These are phyloP conservation scores for Pyropia yezoensis DNA, from an alignment of 23 red algal species.

Conservation along the genomic window DNA sequence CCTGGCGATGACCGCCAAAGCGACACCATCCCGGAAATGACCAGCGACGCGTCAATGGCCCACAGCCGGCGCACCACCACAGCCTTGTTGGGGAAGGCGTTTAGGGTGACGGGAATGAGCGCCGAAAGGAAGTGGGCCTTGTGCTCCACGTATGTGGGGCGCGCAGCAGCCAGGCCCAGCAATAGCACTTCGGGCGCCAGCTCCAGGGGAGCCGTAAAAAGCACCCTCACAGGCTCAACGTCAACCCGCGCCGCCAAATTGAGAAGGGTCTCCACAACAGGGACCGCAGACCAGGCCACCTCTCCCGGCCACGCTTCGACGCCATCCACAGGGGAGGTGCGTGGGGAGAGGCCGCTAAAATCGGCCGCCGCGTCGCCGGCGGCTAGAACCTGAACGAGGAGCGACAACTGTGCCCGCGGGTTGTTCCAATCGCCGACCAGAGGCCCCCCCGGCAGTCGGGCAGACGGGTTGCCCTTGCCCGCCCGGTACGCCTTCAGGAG, in stretches of 20 bases:
- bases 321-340: background rate
- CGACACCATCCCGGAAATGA: conserved; percentile 34
- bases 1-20: conserved; percentile 43
- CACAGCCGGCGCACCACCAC: conserved; percentile 15
- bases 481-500: conserved; percentile 38
- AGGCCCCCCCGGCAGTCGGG: conserved; percentile 29
- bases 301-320: conserved; percentile 19
- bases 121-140: no score
- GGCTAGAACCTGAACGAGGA: conserved; percentile 36
- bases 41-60: conserved; percentile 33
- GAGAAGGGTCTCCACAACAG: conserved; percentile 46
- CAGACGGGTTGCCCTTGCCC: conserved; percentile 18
- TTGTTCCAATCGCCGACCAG: conserved; percentile 35
- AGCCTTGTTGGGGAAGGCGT: no score
- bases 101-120: no score
- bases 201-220: background rate
- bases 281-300: conserved; percentile 22
- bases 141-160: background rate
- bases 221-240: conserved; percentile 16
- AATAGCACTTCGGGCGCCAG: background rate
- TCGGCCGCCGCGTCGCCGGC: conserved; percentile 29
- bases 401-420: conserved; percentile 25
- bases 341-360: conserved; percentile 11
- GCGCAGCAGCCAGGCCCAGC: background rate
- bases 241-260: conserved; percentile 39